Percentiles rank a stretch among this genome's conserved stretches.
Evolutionary conservation across 2,329 filamentous ascomycete species (phyloP).

Genomic region (Thermoascus crustaceus): DNA sequence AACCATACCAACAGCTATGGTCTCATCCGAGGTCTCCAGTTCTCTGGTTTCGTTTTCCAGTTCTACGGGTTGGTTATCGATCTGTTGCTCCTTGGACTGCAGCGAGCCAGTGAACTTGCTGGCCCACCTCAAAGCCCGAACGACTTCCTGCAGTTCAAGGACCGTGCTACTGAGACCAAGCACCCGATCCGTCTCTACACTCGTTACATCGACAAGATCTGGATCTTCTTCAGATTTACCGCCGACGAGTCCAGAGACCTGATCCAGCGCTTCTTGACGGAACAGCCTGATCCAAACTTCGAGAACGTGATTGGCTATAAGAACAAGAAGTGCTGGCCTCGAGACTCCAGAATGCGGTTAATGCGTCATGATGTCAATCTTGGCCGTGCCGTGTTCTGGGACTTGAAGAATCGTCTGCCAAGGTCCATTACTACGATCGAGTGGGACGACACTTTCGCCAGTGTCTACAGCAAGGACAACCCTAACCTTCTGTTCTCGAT

Average conservation of each 20-base stretch:
- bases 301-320: conserved; percentile 98
- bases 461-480: conserved; percentile 96
- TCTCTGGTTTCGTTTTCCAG: conserved; percentile 98
- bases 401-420: conserved; percentile 91
- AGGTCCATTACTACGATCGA: conserved; percentile 94
- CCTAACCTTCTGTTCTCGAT: conserved; percentile 96
- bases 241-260: conserved; percentile 92
- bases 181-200: conserved; percentile 98
- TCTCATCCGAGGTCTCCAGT: conserved; percentile 95
- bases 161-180: conserved; percentile 80
- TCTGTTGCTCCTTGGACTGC: conserved; percentile 79
- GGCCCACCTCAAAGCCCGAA: conserved; percentile 90
- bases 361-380: conserved; percentile 99
- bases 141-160: conserved; percentile 94
- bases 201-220: conserved; percentile 95
- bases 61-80: conserved; percentile 96
- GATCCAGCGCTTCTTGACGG: conserved; percentile 94
- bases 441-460: conserved; percentile 98
- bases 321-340: conserved; percentile 99
- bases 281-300: conserved; percentile 97
- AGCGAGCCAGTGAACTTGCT: conserved; percentile 95
- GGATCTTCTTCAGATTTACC: conserved; percentile 91
- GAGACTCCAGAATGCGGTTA: conserved; percentile 92
- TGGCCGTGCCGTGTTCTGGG: conserved; percentile 96
- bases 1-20: conserved; percentile 98